Percentiles rank a stretch among this genome's conserved stretches.
Conservation (phyloP, 108 stramenopile species). For the Conticribra weissflogii region DNA sequence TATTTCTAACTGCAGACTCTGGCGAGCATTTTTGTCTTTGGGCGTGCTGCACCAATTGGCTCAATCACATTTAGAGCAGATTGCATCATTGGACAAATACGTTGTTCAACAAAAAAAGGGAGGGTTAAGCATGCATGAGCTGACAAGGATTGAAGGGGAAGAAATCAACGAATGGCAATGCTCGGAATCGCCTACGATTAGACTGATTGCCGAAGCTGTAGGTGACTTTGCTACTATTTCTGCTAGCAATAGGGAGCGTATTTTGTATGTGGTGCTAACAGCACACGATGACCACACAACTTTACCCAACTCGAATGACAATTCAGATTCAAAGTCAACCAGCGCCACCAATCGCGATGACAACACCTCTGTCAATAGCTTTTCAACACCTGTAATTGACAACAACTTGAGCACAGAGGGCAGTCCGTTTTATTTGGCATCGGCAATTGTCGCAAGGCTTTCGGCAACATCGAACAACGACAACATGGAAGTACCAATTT, state of each 20-base stretch:
- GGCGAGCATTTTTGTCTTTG: slow-evolving; percentile 75
- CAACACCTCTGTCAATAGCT: background rate
- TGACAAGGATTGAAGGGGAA: background rate
- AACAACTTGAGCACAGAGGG: slow-evolving; percentile 6
- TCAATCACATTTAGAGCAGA: slow-evolving; percentile 36
- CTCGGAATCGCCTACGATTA: slow-evolving; percentile 29
- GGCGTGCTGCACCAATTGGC: slow-evolving; percentile 59
- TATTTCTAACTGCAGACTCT: slow-evolving; percentile 46
- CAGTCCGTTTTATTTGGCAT: slow-evolving; percentile 22
- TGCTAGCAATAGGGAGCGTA: slow-evolving; percentile 75
- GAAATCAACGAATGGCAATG: slow-evolving; percentile 9
- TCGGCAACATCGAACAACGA: slow-evolving; percentile 20
- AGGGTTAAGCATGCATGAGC: background rate
- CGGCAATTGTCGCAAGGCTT: slow-evolving; percentile 37
- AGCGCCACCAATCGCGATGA: background rate
- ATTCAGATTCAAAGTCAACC: background rate
- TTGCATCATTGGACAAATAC: slow-evolving; percentile 18
- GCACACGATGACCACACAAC: slow-evolving; percentile 53
- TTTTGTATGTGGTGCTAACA: slow-evolving; percentile 63
- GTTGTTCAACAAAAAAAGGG: background rate
- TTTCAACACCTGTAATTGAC: slow-evolving; percentile 19
- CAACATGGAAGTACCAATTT: slow-evolving; percentile 29
- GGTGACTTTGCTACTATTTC: slow-evolving; percentile 84
- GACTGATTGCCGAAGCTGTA: slow-evolving; percentile 59
- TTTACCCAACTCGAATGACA: background rate